A percentile compares a stretch with the other conserved stretches of the same genome.
Conservation (phyloP, 345 rosid species). For the Lumnitzera littorea region DNA sequence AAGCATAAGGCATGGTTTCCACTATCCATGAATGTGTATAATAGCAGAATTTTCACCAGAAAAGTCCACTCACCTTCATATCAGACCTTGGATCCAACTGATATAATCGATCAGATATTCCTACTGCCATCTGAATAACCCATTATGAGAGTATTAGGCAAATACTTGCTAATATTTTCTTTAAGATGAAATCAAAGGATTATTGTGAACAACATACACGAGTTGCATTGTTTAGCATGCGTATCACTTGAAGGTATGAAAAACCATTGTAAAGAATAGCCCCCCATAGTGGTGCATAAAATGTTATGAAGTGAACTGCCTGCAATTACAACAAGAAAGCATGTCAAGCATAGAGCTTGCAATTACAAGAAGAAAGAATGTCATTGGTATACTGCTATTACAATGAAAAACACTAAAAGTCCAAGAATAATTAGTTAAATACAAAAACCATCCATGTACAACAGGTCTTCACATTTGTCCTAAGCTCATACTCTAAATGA, state of each 20-base stretch:
- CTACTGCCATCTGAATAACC: slow-evolving; percentile 80
- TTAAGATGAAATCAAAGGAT: not conserved
- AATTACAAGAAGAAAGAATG: not conserved
- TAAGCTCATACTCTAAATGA: no score
- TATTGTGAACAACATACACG: slow-evolving; percentile 45
- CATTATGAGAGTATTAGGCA: slow-evolving; percentile 6
- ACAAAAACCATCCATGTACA: no score
- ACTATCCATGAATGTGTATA: no score
- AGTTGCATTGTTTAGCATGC: slow-evolving; percentile 89
- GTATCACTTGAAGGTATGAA: slow-evolving; percentile 89
- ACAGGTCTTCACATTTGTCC: no score
- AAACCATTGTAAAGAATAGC: slow-evolving; percentile 94
- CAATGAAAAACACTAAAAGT: no score
- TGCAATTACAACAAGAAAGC: slow-evolving; percentile 26
- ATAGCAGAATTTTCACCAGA: not conserved
- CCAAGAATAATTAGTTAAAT: no score
- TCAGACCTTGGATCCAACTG: slow-evolving; percentile 60
- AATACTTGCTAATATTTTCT: not conserved
- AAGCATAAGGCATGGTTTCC: no score
- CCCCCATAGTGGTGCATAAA: slow-evolving; percentile 88
- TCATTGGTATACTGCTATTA: no score
- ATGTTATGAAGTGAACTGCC: slow-evolving; percentile 88
- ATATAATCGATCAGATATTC: slow-evolving; percentile 71
- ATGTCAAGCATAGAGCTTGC: not conserved
- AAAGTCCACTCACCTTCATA: slow-evolving; percentile 45